These are phyloP conservation scores for Metarhizium humberi DNA, from an alignment of 2,329 filamentous ascomycete species.

Conservation along the genomic window DNA sequence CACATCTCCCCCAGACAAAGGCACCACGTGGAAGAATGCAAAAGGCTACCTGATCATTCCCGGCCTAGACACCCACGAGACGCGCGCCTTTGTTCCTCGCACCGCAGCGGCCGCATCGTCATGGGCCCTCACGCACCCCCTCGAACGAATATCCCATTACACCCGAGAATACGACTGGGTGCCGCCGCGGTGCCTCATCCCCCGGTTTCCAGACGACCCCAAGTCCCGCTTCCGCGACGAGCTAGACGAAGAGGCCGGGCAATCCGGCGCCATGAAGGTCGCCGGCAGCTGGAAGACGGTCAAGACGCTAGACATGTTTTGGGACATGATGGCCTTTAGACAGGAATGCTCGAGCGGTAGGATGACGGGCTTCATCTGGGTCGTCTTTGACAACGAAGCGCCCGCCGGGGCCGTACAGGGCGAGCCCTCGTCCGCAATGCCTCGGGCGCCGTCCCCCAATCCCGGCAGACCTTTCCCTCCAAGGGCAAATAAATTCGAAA, in stretches of 20 bases:
- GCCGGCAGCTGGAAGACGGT: conserved; percentile 75
- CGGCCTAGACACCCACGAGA: conserved; percentile 75
- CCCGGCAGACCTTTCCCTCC: conserved; percentile 23
- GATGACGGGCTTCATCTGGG: conserved; percentile 90
- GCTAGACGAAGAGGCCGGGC: conserved; percentile 71
- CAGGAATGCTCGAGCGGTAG: conserved; percentile 93
- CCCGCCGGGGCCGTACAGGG: conserved; percentile 7
- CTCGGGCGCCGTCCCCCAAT: conserved; percentile 21
- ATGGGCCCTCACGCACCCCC: conserved; percentile 64
- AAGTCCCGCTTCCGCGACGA: conserved; percentile 86
- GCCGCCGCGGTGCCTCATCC: conserved; percentile 76
- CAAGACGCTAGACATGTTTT: conserved; percentile 80
- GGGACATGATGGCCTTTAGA: conserved; percentile 96
- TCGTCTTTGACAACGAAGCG: conserved; percentile 62
- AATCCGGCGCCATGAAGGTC: conserved; percentile 42
- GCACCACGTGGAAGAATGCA: conserved; percentile 27
- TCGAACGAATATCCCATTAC: conserved; percentile 56
- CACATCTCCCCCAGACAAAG: conserved; percentile 22
- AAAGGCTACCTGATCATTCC: conserved; percentile 81
- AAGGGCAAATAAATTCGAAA: conserved; percentile 9
- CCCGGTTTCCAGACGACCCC: conserved; percentile 88
- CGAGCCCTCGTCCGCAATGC: conserved; percentile 17
- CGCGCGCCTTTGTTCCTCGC: conserved; percentile 65
- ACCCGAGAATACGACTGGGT: conserved; percentile 48
- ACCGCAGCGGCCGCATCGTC: conserved; percentile 32